Base-by-base conservation (phyloP, 805 yeast genomes). In the Clavispora vitiphila region DNA sequence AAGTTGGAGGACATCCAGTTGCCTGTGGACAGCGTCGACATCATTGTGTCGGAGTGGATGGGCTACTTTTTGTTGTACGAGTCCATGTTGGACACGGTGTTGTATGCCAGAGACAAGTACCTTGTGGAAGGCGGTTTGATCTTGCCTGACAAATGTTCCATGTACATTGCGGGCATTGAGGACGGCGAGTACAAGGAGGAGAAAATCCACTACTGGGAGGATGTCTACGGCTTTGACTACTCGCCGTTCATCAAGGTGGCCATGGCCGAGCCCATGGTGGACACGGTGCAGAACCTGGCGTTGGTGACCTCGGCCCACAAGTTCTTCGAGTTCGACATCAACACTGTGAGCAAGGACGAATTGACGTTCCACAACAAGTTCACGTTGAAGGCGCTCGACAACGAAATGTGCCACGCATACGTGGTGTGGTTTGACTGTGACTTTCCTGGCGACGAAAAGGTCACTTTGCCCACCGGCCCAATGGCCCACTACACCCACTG, bases 41-140 rank as follows among this genome's bases (percentile, higher is more conserved):
- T 93, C 54, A 93, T 93, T 52, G 82, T 93, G 46, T 82, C 93
- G 49, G 99, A 93, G 66, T 93, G 99, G 99, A 93, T 93, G 99
- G 99, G 99, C 14, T 93, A 93, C 65, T 93, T 93, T 58, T 67
- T 95, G 53, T 74, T 95, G 42, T 93, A 91, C 62, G 99, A 93
- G 74, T 86, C 96, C 47, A 93, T 93, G 99, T 76, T 93, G 62
- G 98, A 93, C 65, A 88, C 98, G 21, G 99, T 93, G 21, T 71
- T 93, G 52, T 79, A 78, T 54, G 99, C 99, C 26, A 80, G 99
- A 67, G 99, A 93, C 67, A 80, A 76, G 61, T 95, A 89, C 64
- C 71, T 86, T 47, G 80, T 71, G 32, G 73, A 76, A 56, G 96
- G 86, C 38, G 99, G 99, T 11, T 73, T 91, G 51, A 88, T 93